Conservation (phyloP, 495 filamentous ascomycete genomes). For the Astrothelium subdiscretum region DNA sequence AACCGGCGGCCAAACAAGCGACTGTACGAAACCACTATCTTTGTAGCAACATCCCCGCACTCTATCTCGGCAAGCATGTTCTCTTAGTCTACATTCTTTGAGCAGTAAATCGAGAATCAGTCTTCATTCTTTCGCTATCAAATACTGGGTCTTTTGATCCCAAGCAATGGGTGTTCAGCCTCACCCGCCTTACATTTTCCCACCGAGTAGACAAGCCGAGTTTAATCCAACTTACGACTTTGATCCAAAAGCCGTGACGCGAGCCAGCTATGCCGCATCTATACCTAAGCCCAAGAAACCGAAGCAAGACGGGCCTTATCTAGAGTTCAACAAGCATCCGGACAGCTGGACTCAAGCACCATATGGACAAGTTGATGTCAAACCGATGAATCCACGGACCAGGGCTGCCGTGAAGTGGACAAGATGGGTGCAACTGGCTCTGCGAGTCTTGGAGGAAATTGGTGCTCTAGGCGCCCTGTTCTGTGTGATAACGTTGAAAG, state of each 20-base stretch:
- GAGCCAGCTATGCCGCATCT: slow-evolving; percentile 50
- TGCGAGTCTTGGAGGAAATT: slow-evolving; percentile 53
- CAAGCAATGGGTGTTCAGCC: slow-evolving; percentile 29
- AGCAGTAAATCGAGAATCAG: background rate
- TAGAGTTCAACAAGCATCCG: slow-evolving; percentile 70
- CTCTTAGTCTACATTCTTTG: background rate
- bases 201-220: slow-evolving; percentile 40
- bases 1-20: background rate
- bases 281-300: slow-evolving; percentile 37
- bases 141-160: background rate
- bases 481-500: slow-evolving; percentile 60
- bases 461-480: slow-evolving; percentile 58
- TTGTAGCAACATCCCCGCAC: background rate
- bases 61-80: background rate
- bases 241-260: slow-evolving; percentile 72
- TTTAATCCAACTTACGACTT: slow-evolving; percentile 48
- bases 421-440: slow-evolving; percentile 50
- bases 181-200: slow-evolving; percentile 74
- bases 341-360: slow-evolving; percentile 42
- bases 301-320: slow-evolving; percentile 61
- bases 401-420: slow-evolving; percentile 57
- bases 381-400: slow-evolving; percentile 56
- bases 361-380: slow-evolving; percentile 41
- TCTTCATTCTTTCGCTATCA: background rate
- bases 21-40: background rate